Evolutionary conservation across 2,329 filamentous ascomycete genomes (phyloP).

Genomic region (Colletotrichum theobromicola): DNA sequence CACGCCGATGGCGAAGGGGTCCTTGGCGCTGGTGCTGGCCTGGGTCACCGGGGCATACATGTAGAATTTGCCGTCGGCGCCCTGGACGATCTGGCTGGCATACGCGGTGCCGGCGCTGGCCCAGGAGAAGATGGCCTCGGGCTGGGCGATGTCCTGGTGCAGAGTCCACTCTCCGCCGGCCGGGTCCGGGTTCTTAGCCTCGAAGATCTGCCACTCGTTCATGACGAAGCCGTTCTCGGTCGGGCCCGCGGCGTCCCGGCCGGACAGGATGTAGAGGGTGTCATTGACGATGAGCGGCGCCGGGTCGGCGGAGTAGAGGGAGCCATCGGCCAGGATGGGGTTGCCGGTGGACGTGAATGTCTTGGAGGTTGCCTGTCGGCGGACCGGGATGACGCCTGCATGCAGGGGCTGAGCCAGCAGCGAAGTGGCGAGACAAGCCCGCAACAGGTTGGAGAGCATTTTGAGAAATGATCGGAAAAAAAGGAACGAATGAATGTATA

Average conservation of each 20-base stretch:
- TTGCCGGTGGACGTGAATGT: constrained; percentile 36
- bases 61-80: constrained; percentile 38
- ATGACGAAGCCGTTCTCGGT: constrained; percentile 37
- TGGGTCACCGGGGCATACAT: constrained; percentile 39
- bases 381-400: constrained; percentile 1
- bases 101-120: constrained; percentile 36
- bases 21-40: constrained; percentile 27
- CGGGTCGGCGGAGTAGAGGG: constrained; percentile 42
- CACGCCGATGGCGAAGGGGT: constrained; percentile 42
- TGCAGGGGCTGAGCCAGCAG: constrained; percentile 7
- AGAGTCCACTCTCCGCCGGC: constrained; percentile 37
- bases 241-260: constrained; percentile 35
- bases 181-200: constrained; percentile 30
- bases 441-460: neutral
- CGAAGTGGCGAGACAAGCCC: neutral
- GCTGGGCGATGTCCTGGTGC: constrained; percentile 32
- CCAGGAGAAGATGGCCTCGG: constrained; percentile 38
- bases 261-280: constrained; percentile 40
- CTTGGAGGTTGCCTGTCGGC: constrained; percentile 20
- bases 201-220: constrained; percentile 41
- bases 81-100: constrained; percentile 39
- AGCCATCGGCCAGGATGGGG: constrained; percentile 40
- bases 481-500: neutral
- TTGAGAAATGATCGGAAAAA: neutral
- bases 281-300: constrained; percentile 40